Base-by-base conservation (phyloP, 1,284 basidiomycete genomes). In the Cryptococcus maquisensis region DNA sequence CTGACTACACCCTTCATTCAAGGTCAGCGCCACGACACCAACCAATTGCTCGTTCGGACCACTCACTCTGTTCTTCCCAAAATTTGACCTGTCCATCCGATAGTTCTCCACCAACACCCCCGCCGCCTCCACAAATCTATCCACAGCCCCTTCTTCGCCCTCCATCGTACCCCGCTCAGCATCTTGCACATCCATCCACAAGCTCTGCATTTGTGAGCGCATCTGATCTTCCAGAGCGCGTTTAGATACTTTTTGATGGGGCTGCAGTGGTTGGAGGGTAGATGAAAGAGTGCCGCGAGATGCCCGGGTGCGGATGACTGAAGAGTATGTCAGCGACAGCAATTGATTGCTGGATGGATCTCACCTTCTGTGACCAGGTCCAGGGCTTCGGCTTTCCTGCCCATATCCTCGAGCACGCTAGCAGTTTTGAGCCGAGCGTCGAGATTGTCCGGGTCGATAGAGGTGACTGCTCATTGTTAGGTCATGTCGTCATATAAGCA, bases 381-480 rank as follows among this genome's bases (percentile, higher is more conserved):
- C 0, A 96, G 79, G 0, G 94, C 94, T 68, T 87, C 87, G 16
- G 86, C 80, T 3, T 87, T 85, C 62, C 92, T 83, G 41, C 87
- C 85, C 60, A 87, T 75, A 18, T 77, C 73, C 71, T 98, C 95
- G 59, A 90, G 90, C 18, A 94, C 84, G 57, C 90, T 88, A 0
- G 94, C 94, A 0, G 97, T 81, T 61, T 88, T 86, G 82, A 93
- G 86, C 71, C 90, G 90, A 7, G 86, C 86, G 26, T 93, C 87
- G 60, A 85, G 83, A 62, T 90, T 83, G 3, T 81, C 80, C 0
- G 87, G 85, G 67, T 91, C 86, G 1, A 82, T 83, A 3, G 82
- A 78, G 18, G 87, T 80, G 16, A 96, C 92, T 89, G 49, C 12
- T 28, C 26, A 38, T 45, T 16, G 23, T 37, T 21, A 50, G 41